Evolutionary conservation across 768 basidiomycete genomes (phyloP).

Genomic region (Rubroboletus pulcherrimus): DNA sequence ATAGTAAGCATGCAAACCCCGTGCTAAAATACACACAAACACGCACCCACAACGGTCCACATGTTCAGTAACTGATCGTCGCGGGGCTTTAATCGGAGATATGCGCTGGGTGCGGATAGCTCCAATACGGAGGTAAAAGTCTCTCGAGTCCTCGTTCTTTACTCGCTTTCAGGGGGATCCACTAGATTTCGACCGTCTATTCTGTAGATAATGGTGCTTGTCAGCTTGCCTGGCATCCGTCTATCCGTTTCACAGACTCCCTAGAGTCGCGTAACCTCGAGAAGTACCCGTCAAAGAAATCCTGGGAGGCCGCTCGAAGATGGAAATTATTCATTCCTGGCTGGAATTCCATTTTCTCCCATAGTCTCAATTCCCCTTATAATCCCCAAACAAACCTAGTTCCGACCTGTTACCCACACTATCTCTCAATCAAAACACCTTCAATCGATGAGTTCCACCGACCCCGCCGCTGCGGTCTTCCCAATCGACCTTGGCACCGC

Average conservation of each 20-base stretch:
- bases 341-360: background rate
- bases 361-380: background rate
- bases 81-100: slow-evolving; percentile 1
- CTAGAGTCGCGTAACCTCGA: background rate
- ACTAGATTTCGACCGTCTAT: too few species aligned
- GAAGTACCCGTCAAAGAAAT: background rate
- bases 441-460: background rate
- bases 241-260: background rate
- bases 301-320: background rate
- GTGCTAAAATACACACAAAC: slow-evolving; percentile 14
- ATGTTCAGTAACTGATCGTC: background rate
- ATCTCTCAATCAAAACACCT: background rate
- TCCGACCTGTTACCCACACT: background rate
- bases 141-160: too few species aligned
- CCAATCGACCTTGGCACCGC: background rate
- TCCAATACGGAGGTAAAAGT: too few species aligned
- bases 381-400: background rate
- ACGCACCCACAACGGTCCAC: background rate
- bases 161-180: background rate
- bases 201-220: background rate
- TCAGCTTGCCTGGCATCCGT: background rate
- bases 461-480: background rate
- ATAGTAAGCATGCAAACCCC: background rate
- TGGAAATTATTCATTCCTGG: background rate
- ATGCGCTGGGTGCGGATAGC: background rate